A percentile compares a stretch with the other conserved stretches of the same genome.
Evolutionary conservation across 371 early-diverging fungal species (phyloP).

Genomic region (Rhizopus sp.): DNA sequence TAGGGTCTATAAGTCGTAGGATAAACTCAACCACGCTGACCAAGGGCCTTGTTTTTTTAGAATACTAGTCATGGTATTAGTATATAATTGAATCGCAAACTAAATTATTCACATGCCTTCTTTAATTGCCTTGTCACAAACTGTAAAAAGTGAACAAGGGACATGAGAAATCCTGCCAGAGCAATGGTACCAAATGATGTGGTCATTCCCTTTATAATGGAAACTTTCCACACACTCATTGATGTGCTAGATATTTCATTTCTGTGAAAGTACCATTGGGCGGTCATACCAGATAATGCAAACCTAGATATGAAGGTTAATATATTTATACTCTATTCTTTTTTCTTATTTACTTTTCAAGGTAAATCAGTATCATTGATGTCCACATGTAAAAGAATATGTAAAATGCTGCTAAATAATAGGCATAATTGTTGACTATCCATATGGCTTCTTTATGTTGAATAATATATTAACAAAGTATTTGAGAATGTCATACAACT

Average conservation of each 20-base stretch:
- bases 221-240: constrained; percentile 44
- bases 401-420: constrained; percentile 56
- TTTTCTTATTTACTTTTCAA: constrained; percentile 56
- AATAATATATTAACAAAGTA: background rate
- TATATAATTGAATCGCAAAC: background rate
- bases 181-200: constrained; percentile 74
- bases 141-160: constrained; percentile 59
- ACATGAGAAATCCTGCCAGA: constrained; percentile 68
- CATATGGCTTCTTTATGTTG: constrained; percentile 32
- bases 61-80: constrained; percentile 22
- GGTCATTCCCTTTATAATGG: constrained; percentile 52
- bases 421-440: constrained; percentile 58
- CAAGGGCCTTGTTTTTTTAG: constrained; percentile 32
- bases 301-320: constrained; percentile 36
- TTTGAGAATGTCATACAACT: background rate
- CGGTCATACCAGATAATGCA: constrained; percentile 69
- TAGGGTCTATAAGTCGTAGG: constrained; percentile 41
- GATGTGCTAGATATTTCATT: constrained; percentile 43
- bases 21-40: constrained; percentile 25
- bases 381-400: constrained; percentile 79
- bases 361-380: constrained; percentile 64
- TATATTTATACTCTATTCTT: background rate
- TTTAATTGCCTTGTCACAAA: constrained; percentile 43
- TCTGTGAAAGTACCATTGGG: constrained; percentile 79
- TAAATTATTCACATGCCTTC: constrained; percentile 31